phyloP scores from a whole-genome alignment of 139 green algal genomes.

The Coelastrella sp. region DNA sequence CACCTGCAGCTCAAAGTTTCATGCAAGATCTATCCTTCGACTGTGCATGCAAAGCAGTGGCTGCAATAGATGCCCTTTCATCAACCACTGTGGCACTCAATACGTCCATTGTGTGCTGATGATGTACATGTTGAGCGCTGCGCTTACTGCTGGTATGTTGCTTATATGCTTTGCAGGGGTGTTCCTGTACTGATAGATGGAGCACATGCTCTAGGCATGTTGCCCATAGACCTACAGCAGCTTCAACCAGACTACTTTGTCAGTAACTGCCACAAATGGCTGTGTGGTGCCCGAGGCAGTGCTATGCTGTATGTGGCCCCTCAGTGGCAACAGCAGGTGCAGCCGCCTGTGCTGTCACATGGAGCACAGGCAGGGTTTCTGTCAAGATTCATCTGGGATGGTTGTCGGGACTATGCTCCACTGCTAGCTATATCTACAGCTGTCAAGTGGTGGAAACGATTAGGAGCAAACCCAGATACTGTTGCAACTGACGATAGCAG shows the following conservation, averaged over 20 bases:
- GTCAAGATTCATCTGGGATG: slow-evolving; percentile 79
- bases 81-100: too few relatives aligned
- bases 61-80: too few relatives aligned
- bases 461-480: background rate
- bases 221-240: slow-evolving; percentile 45
- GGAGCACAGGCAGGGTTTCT: slow-evolving; percentile 68
- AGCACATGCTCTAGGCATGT: slow-evolving; percentile 70
- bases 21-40: too few relatives aligned
- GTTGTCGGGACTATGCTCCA: slow-evolving; percentile 74
- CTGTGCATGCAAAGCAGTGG: too few relatives aligned
- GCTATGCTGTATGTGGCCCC: slow-evolving; percentile 69
- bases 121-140: background rate
- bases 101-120: background rate
- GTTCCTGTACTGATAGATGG: slow-evolving; percentile 75
- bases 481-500: background rate
- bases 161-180: slow-evolving; percentile 55
- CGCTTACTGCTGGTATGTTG: background rate
- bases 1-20: background rate
- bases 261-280: slow-evolving; percentile 79
- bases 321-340: slow-evolving; percentile 45
- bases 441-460: slow-evolving; percentile 59
- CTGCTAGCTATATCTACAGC: slow-evolving; percentile 68
- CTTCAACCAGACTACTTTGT: slow-evolving; percentile 69
- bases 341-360: slow-evolving; percentile 69
- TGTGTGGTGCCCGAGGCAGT: slow-evolving; percentile 67